Conservation (phyloP, 345 rosid species). For the Cardamine chenopodiifolia region DNA sequence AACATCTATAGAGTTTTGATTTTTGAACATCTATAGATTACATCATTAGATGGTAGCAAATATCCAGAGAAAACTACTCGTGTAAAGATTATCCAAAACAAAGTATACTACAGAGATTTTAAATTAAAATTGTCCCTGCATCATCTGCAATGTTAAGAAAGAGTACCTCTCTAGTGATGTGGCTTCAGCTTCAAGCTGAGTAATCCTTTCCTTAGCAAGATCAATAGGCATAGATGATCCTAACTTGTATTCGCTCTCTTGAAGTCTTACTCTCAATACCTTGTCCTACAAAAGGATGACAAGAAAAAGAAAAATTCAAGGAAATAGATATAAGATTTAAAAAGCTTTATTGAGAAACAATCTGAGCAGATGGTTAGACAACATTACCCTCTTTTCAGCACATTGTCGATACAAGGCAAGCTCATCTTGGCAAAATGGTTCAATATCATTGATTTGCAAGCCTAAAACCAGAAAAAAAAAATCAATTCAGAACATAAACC, state of each 20-base stretch:
- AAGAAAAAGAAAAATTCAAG: background rate
- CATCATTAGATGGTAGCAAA: background rate
- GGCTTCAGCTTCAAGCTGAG: slow-evolving; percentile 82
- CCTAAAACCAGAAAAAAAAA: slow-evolving; percentile 45
- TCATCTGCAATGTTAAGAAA: slow-evolving; percentile 9
- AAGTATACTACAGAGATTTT: background rate
- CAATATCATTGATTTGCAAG: slow-evolving; percentile 85
- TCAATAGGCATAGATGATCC: slow-evolving; percentile 88
- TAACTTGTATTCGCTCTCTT: slow-evolving; percentile 84
- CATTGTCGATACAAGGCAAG: slow-evolving; percentile 76
- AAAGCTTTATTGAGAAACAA: background rate
- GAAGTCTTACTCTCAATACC: slow-evolving; percentile 74
- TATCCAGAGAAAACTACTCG: background rate
- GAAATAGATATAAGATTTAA: background rate
- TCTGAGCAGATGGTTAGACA: background rate
- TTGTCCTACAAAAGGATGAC: slow-evolving; percentile 58
- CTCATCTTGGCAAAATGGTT: slow-evolving; percentile 96
- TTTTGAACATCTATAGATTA: background rate
- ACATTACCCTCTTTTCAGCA: slow-evolving; percentile 75
- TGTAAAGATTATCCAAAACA: background rate
- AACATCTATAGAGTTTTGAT: background rate
- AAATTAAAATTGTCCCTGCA: background rate
- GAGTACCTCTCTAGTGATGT: slow-evolving; percentile 80
- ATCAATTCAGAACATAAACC: background rate
- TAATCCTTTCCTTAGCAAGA: slow-evolving; percentile 69